phyloP scores from a whole-genome alignment of 495 filamentous ascomycete species.

The Penicillium subrubescens region DNA sequence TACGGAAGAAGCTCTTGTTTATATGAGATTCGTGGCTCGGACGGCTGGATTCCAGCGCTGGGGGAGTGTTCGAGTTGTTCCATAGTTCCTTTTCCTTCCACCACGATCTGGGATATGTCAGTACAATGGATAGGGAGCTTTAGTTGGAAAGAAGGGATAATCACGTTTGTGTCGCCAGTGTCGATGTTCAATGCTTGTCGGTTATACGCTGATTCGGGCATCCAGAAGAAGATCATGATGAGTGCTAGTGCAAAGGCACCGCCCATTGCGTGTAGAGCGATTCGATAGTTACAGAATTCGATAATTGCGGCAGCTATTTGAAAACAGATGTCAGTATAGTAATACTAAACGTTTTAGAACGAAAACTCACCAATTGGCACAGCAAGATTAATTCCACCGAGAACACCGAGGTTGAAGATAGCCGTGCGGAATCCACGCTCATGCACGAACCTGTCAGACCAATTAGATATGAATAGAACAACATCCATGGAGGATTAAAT shows the following conservation, averaged over 20 bases:
- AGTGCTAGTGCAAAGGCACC: slow-evolving; percentile 40
- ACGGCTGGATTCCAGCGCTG: neutral
- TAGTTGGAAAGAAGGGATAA: neutral
- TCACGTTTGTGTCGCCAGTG: slow-evolving; percentile 31
- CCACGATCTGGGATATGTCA: slow-evolving; percentile 8
- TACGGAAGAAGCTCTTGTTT: slow-evolving; percentile 37
- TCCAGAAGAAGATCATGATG: slow-evolving; percentile 46
- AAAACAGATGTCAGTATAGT: neutral
- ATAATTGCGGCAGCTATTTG: slow-evolving; percentile 35
- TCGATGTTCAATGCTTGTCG: slow-evolving; percentile 41
- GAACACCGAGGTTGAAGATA: slow-evolving; percentile 63
- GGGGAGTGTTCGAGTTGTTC: slow-evolving; percentile 33
- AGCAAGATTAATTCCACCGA: slow-evolving; percentile 48
- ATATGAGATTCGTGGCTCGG: slow-evolving; percentile 21
- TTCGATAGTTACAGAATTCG: slow-evolving; percentile 35
- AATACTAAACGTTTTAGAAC: neutral
- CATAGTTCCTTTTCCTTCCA: slow-evolving; percentile 22
- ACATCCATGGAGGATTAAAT: neutral
- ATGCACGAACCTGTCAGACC: slow-evolving; percentile 54
- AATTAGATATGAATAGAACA: too few relatives aligned
- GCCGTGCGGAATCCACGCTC: slow-evolving; percentile 66
- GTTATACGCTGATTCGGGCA: slow-evolving; percentile 45
- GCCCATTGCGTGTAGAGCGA: slow-evolving; percentile 41
- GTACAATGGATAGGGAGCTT: neutral
- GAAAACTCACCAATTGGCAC: slow-evolving; percentile 39